These are phyloP conservation scores for Syncephalastrum racemosum DNA, from an alignment of 371 early-diverging fungal genomes.

Conservation along the genomic window DNA sequence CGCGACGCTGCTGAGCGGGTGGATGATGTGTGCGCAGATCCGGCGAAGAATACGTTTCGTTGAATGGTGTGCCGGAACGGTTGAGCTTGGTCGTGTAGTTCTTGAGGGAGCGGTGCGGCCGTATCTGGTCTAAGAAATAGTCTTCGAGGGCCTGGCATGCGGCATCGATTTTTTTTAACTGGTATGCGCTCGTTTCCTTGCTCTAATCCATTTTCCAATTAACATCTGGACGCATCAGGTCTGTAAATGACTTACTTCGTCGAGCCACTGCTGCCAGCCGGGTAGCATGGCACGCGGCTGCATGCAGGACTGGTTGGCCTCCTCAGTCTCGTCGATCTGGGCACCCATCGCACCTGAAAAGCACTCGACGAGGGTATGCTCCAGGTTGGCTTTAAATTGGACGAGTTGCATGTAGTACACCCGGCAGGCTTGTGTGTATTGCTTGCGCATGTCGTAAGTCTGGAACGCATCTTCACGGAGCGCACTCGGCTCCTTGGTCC, in stretches of 20 bases:
- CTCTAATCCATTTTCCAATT: conserved; percentile 21
- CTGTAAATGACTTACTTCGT: conserved; percentile 22
- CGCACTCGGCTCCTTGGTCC: conserved; percentile 68
- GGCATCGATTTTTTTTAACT: conserved; percentile 29
- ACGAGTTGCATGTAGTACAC: conserved; percentile 33
- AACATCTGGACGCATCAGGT: not conserved
- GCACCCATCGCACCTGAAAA: conserved; percentile 37
- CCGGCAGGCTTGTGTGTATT: conserved; percentile 47
- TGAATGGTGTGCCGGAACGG: not conserved
- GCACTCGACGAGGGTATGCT: conserved; percentile 33
- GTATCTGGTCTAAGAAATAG: conserved; percentile 29
- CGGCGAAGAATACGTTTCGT: not conserved
- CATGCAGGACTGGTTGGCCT: conserved; percentile 24
- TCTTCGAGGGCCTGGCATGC: conserved; percentile 27
- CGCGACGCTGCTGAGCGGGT: not conserved
- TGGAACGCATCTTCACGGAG: conserved; percentile 72
- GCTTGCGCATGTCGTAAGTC: conserved; percentile 63
- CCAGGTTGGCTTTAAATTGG: conserved; percentile 34
- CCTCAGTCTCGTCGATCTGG: conserved; percentile 36
- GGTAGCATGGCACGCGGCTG: conserved; percentile 24
- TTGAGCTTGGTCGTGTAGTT: conserved; percentile 22
- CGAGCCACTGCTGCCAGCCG: conserved; percentile 45
- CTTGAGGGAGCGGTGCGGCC: conserved; percentile 35
- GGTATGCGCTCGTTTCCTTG: conserved; percentile 33
- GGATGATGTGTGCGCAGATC: not conserved